phyloP scores from a whole-genome alignment of 2,329 filamentous ascomycete genomes.

The Raffaelea arxii region DNA sequence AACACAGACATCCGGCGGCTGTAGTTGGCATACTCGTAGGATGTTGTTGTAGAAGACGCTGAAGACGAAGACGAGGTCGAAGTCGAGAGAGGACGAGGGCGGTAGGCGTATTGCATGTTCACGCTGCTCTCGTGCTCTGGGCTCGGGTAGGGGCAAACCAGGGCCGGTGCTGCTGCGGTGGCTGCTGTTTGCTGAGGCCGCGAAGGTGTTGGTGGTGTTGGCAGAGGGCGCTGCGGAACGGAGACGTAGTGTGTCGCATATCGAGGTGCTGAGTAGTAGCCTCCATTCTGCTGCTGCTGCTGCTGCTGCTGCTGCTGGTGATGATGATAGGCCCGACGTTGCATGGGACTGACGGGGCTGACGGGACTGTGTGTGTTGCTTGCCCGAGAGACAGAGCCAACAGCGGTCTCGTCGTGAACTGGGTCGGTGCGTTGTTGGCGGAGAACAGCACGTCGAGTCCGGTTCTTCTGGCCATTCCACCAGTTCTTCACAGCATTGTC shows the following conservation, averaged over 20 bases:
- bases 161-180: too few species aligned
- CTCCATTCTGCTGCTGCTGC: not conserved
- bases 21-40: not conserved
- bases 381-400: not conserved
- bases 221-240: not conserved
- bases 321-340: not conserved
- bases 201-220: not conserved
- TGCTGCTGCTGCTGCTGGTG: slow-evolving; percentile 5
- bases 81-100: too few species aligned
- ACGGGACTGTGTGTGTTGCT: slow-evolving; percentile 4
- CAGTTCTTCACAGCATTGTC: slow-evolving; percentile 97
- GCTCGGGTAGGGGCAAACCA: too few species aligned
- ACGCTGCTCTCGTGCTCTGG: too few species aligned
- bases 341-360: slow-evolving; percentile 8
- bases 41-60: not conserved
- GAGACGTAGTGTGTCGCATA: not conserved
- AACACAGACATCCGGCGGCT: not conserved
- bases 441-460: slow-evolving; percentile 47
- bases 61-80: too few species aligned
- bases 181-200: too few species aligned
- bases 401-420: not conserved
- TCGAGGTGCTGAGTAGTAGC: not conserved
- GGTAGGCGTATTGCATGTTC: too few species aligned
- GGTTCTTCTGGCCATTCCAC: slow-evolving; percentile 93
- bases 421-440: slow-evolving; percentile 12